Percentiles rank a stretch among this genome's conserved stretches.
Evolutionary conservation across 1,139 yeast genomes (phyloP).

Genomic region (Pichia norvegensis): DNA sequence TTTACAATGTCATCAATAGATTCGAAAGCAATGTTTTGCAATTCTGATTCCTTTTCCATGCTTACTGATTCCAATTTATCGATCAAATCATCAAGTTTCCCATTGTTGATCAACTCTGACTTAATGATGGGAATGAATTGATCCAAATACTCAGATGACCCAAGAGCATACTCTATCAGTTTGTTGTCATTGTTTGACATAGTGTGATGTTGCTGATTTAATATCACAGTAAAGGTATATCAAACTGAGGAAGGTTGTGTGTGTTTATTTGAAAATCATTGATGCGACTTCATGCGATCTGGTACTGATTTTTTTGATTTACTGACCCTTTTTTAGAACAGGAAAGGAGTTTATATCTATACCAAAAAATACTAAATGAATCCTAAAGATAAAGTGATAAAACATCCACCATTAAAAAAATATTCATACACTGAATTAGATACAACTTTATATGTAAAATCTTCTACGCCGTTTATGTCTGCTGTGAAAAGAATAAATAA

Average conservation of each 20-base stretch:
- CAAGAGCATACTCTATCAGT: conserved; percentile 33
- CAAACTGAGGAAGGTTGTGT: no score
- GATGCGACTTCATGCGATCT: no score
- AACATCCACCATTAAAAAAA: conserved; percentile 38
- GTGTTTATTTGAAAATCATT: no score
- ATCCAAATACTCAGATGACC: conserved; percentile 68
- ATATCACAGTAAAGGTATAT: no score
- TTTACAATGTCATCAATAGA: conserved; percentile 52
- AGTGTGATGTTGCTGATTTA: not conserved
- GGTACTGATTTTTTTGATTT: not conserved
- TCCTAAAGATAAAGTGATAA: conserved; percentile 29
- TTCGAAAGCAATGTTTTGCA: conserved; percentile 53
- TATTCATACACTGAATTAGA: conserved; percentile 35
- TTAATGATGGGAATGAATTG: conserved; percentile 74
- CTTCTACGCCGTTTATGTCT: conserved; percentile 54
- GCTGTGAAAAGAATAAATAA: conserved; percentile 52
- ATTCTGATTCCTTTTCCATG: conserved; percentile 52
- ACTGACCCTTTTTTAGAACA: no score
- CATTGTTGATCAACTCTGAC: conserved; percentile 46
- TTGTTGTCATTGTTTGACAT: conserved; percentile 13
- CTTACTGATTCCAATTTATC: conserved; percentile 45
- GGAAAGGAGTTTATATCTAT: no score
- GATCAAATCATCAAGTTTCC: conserved; percentile 51
- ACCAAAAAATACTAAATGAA: not conserved
- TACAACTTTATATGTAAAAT: conserved; percentile 47